phyloP scores from a whole-genome alignment of 192 early-diverging fungal genomes.

The Entomortierella beljakovae region DNA sequence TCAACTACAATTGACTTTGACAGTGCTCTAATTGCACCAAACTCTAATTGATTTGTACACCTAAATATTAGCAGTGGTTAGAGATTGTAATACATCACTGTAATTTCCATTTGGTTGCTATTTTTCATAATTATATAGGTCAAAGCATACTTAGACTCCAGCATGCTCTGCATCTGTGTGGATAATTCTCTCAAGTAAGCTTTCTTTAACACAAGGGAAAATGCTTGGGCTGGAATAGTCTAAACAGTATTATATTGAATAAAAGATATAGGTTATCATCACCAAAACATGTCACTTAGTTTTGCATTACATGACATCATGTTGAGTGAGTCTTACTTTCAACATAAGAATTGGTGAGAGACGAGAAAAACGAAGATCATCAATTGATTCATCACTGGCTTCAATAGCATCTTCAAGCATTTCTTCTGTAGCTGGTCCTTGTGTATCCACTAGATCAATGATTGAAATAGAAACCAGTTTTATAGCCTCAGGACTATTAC shows the following conservation, averaged over 20 bases:
- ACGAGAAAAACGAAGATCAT: slow-evolving; percentile 22
- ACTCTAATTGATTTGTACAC: neutral
- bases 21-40: neutral
- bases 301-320: neutral
- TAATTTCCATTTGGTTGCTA: too few relatives aligned
- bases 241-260: neutral
- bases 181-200: neutral
- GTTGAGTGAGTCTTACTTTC: slow-evolving; percentile 9
- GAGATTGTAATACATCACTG: too few relatives aligned
- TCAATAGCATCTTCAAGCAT: slow-evolving; percentile 21
- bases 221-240: neutral
- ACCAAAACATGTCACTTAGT: neutral
- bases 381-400: slow-evolving; percentile 31
- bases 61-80: neutral
- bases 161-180: neutral
- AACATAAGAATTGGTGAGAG: slow-evolving; percentile 16
- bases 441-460: slow-evolving; percentile 14
- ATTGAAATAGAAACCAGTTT: neutral
- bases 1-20: neutral
- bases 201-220: neutral
- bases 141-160: neutral
- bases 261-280: neutral
- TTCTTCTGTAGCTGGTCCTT: slow-evolving; percentile 18
- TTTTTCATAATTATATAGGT: neutral
- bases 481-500: slow-evolving; percentile 8